Percentiles rank a stretch among this genome's conserved stretches.
Conservation (phyloP, 345 rosid genomes). For the Physaria fendleri region DNA sequence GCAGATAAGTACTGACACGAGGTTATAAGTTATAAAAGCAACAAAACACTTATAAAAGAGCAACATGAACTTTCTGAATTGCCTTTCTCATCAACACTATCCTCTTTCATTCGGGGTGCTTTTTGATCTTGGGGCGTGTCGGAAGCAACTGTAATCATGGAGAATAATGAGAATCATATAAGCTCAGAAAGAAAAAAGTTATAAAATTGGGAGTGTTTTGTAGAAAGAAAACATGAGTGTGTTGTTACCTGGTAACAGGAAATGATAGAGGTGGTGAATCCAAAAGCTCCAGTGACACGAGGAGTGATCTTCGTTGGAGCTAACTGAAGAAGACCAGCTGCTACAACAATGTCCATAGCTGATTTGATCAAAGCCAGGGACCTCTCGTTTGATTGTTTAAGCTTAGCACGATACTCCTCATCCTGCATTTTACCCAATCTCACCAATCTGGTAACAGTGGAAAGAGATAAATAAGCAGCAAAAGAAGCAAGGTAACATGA, state of each 20-base stretch:
- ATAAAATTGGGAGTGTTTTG: neutral
- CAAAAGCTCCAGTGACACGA: slow-evolving; percentile 85
- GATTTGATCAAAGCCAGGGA: slow-evolving; percentile 77
- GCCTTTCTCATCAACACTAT: neutral
- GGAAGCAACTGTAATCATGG: slow-evolving; percentile 27
- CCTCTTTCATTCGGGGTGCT: slow-evolving; percentile 15
- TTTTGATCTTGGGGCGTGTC: slow-evolving; percentile 24
- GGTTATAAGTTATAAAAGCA: slow-evolving; percentile 6
- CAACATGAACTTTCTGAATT: slow-evolving; percentile 6
- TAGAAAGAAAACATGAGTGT: neutral
- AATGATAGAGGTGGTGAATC: slow-evolving; percentile 71
- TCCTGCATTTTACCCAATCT: slow-evolving; percentile 72
- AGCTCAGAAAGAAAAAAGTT: slow-evolving; percentile 4
- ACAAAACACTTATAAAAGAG: neutral
- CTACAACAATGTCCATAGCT: slow-evolving; percentile 78
- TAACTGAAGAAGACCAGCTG: slow-evolving; percentile 80
- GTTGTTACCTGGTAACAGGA: slow-evolving; percentile 81
- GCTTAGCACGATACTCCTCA: slow-evolving; percentile 64
- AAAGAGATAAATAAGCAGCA: too few relatives aligned
- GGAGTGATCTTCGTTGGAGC: slow-evolving; percentile 93
- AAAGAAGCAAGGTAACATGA: too few relatives aligned
- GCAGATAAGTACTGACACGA: slow-evolving; percentile 24
- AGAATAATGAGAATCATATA: neutral
- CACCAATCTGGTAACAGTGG: slow-evolving; percentile 95
- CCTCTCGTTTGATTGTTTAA: slow-evolving; percentile 77